A percentile compares a stretch with the other conserved stretches of the same genome.
phyloP scores from a whole-genome alignment of 352 stramenopile genomes.

The Lagenidium sp. region DNA sequence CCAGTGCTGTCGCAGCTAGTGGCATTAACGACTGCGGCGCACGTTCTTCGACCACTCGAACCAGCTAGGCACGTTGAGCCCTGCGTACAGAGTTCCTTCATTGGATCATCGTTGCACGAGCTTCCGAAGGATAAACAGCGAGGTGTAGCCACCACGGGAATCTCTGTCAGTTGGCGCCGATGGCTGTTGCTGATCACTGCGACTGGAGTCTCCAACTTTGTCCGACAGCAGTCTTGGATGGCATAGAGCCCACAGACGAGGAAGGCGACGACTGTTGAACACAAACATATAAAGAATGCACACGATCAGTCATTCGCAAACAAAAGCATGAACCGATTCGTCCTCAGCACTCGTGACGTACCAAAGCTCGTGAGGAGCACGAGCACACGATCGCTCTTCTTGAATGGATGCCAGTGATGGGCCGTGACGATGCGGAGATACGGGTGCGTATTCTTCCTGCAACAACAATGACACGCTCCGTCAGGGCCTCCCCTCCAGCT shows the following conservation, averaged over 20 bases:
- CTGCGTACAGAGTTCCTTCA: neutral
- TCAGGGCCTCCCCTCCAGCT: neutral
- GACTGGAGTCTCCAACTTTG: slow-evolving; percentile 5
- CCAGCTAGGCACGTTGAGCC: neutral
- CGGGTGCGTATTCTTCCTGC: slow-evolving; percentile 48
- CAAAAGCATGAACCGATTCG: too few species aligned
- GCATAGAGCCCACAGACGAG: slow-evolving; percentile 32
- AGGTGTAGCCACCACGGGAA: too few species aligned
- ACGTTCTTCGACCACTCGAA: too few species aligned
- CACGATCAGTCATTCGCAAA: neutral
- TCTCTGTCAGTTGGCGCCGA: too few species aligned
- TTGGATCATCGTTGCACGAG: too few species aligned
- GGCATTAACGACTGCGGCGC: neutral
- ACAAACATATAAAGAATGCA: too few species aligned
- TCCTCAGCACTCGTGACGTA: too few species aligned
- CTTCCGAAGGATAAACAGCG: too few species aligned
- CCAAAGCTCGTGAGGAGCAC: slow-evolving; percentile 33
- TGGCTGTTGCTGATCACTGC: too few species aligned
- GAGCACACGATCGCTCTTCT: slow-evolving; percentile 31
- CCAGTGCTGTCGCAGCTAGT: slow-evolving; percentile 2
- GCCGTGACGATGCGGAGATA: slow-evolving; percentile 27
- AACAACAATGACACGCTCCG: neutral
- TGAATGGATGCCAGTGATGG: slow-evolving; percentile 48
- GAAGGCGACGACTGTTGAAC: slow-evolving; percentile 24
- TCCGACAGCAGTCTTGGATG: slow-evolving; percentile 30